Percentiles rank a stretch among this genome's conserved stretches.
These are phyloP conservation scores for Tritrichomonas foetus DNA, from an alignment of 208 protist species.

Conservation along the genomic window DNA sequence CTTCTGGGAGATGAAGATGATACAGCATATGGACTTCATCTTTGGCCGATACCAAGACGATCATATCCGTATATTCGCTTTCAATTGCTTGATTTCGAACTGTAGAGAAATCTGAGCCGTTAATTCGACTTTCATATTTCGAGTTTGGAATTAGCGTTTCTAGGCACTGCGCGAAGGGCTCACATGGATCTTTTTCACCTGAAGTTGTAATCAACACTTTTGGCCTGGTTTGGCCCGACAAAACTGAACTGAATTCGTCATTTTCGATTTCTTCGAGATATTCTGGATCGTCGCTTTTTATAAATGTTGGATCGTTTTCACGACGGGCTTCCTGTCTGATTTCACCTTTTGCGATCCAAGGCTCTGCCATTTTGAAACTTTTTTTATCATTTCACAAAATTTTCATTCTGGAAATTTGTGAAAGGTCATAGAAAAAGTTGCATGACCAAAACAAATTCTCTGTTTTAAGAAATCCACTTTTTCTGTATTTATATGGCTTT, in stretches of 20 bases:
- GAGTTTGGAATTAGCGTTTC: background rate
- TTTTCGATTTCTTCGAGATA: background rate
- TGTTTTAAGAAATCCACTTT: too few relatives aligned
- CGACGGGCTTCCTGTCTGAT: background rate
- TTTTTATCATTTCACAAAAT: too few relatives aligned
- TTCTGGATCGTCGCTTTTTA: background rate
- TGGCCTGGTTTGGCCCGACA: background rate
- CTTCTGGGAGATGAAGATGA: slow-evolving; percentile 71
- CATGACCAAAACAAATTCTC: too few relatives aligned
- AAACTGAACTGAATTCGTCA: background rate
- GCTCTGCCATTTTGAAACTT: too few relatives aligned
- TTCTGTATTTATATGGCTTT: too few relatives aligned
- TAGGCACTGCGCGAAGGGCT: background rate
- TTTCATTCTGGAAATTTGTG: too few relatives aligned
- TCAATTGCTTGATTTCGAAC: slow-evolving; percentile 48
- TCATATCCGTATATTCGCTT: slow-evolving; percentile 68
- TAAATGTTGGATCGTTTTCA: background rate
- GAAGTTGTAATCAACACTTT: background rate
- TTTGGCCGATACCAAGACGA: slow-evolving; percentile 68
- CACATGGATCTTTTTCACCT: background rate
- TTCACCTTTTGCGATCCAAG: background rate
- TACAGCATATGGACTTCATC: slow-evolving; percentile 54
- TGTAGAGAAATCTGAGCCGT: background rate
- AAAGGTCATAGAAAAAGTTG: too few relatives aligned
- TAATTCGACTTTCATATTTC: background rate